phyloP scores from a whole-genome alignment of 2,329 filamentous ascomycete species.

The Sclerotinia glacialis region DNA sequence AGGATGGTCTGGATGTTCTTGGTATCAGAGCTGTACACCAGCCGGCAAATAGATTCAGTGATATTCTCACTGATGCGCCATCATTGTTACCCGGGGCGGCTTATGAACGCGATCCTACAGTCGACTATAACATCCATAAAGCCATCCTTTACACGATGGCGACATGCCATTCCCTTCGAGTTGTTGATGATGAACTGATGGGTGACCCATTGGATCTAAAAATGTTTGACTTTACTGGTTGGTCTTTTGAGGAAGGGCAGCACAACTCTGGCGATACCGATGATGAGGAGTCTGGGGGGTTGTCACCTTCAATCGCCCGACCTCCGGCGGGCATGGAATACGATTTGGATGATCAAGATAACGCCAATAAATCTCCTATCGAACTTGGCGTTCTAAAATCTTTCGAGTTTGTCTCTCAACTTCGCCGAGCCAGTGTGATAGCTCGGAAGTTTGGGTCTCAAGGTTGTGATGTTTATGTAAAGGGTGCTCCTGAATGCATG shows the following conservation, averaged over 20 bases:
- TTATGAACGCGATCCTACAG: conserved; percentile 56
- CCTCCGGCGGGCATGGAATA: conserved; percentile 65
- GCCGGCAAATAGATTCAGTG: conserved; percentile 63
- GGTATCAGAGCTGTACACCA: conserved; percentile 76
- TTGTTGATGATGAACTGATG: conserved; percentile 82
- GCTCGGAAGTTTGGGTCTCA: conserved; percentile 83
- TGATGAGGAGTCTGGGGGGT: conserved; percentile 70
- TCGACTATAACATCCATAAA: conserved; percentile 59
- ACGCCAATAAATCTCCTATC: conserved; percentile 48
- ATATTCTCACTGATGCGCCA: conserved; percentile 66
- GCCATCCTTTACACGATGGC: conserved; percentile 92
- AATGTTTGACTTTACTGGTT: conserved; percentile 96
- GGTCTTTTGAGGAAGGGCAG: conserved; percentile 87
- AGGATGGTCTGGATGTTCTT: conserved; percentile 91
- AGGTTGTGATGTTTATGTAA: conserved; percentile 86
- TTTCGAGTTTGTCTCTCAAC: conserved; percentile 92
- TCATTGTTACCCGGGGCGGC: conserved; percentile 53
- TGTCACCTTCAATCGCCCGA: conserved; percentile 84
- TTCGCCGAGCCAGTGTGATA: conserved; percentile 88
- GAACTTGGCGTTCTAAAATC: conserved; percentile 88
- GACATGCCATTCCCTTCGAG: conserved; percentile 87
- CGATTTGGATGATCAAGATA: conserved; percentile 50
- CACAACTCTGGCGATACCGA: conserved; percentile 62
- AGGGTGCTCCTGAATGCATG: conserved; percentile 96
- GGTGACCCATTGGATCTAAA: conserved; percentile 94